phyloP scores from a whole-genome alignment of 108 stramenopile genomes.

The Cyclotella choctawhatcheeana region DNA sequence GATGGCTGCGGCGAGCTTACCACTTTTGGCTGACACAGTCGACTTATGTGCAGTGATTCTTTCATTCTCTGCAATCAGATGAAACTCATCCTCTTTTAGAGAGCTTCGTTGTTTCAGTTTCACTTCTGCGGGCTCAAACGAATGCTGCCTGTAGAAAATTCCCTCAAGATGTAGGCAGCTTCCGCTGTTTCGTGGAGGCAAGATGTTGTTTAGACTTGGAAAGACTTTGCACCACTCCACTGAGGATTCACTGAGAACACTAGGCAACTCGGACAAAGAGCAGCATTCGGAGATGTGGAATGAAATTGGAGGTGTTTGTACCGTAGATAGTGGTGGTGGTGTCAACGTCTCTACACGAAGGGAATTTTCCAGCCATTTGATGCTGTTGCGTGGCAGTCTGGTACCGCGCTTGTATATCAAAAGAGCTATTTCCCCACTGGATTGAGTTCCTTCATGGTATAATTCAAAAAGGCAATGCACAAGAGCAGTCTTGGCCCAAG shows the following conservation, averaged over 20 bases:
- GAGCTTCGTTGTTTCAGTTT: not conserved
- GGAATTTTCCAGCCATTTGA: slow-evolving; percentile 42
- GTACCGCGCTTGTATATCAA: slow-evolving; percentile 24
- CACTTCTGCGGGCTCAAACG: too few species aligned
- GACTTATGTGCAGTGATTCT: slow-evolving; percentile 57
- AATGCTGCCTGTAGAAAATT: not conserved
- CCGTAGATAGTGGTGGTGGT: not conserved
- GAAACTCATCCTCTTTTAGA: slow-evolving; percentile 39
- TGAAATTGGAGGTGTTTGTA: too few species aligned
- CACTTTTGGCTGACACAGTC: slow-evolving; percentile 64
- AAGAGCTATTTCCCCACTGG: slow-evolving; percentile 25
- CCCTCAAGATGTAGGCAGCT: slow-evolving; percentile 27
- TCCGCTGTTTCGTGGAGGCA: slow-evolving; percentile 7
- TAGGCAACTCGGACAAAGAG: too few species aligned
- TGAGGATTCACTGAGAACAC: too few species aligned
- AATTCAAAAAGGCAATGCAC: slow-evolving; percentile 36
- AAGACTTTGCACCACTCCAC: slow-evolving; percentile 41
- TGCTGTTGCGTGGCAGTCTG: slow-evolving; percentile 12
- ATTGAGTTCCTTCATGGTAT: slow-evolving; percentile 6
- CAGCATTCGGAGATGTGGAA: too few species aligned
- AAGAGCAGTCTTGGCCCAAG: slow-evolving; percentile 21
- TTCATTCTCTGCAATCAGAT: slow-evolving; percentile 50
- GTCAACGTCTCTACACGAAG: not conserved
- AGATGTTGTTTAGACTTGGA: slow-evolving; percentile 1
- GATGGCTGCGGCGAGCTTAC: slow-evolving; percentile 76